These are phyloP conservation scores for Acacia pycnantha DNA, from an alignment of 331 rosid species.

Conservation along the genomic window DNA sequence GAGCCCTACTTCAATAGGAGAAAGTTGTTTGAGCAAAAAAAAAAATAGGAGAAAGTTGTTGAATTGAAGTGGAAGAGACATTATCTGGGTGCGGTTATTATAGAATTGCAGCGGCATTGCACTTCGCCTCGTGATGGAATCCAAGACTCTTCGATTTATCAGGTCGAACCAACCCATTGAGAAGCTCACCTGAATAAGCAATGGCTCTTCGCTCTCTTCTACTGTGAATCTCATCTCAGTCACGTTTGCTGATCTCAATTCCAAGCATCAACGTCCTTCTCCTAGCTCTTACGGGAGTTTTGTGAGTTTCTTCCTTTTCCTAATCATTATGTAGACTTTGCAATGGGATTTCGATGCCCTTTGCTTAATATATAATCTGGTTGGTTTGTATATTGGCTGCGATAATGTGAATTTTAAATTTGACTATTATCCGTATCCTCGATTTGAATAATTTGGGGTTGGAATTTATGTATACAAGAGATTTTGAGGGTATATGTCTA, in stretches of 20 bases:
- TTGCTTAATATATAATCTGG: neutral
- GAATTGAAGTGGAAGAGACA: neutral
- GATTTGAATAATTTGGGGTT: neutral
- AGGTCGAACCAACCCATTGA: neutral
- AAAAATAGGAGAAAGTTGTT: neutral
- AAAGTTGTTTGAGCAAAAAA: too few species aligned
- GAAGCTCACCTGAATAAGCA: neutral
- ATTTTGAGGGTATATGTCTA: neutral
- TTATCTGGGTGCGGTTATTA: neutral
- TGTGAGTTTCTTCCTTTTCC: neutral
- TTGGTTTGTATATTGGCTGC: neutral
- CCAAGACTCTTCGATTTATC: neutral
- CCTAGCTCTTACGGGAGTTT: neutral
- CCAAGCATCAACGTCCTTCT: neutral
- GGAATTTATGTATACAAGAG: neutral
- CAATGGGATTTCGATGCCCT: neutral
- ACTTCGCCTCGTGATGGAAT: too few species aligned
- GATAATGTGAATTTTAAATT: neutral
- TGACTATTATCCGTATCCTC: neutral
- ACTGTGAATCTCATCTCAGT: neutral
- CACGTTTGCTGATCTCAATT: neutral
- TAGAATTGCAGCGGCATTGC: neutral
- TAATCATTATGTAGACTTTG: slow-evolving; percentile 9
- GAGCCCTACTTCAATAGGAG: neutral
- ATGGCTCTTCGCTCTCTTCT: neutral